phyloP scores from a whole-genome alignment of 2,329 filamentous ascomycete genomes.

The Metarhizium sp. region DNA sequence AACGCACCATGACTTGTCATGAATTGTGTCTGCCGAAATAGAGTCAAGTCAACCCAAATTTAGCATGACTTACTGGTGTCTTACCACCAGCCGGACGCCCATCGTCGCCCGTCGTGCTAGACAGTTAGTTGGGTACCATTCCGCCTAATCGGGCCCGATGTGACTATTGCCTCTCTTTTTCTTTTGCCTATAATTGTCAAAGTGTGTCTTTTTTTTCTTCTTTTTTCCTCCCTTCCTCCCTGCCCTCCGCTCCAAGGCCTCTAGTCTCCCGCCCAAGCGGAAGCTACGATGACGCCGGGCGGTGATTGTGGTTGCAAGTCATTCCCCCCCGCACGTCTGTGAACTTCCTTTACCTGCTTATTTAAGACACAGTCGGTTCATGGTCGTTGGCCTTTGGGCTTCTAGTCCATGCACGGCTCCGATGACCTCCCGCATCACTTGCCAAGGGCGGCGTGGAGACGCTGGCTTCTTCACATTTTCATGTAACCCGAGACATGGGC shows the following conservation, averaged over 20 bases:
- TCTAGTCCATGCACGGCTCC: background rate
- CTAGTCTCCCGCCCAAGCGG: too few relatives aligned
- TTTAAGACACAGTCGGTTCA: background rate
- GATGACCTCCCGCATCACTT: background rate
- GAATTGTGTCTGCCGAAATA: background rate
- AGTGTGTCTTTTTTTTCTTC: too few relatives aligned
- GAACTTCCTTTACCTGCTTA: background rate
- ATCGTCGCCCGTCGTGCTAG: background rate
- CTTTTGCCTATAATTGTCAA: background rate
- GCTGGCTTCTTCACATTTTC: background rate
- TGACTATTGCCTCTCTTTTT: background rate
- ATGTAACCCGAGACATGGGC: background rate
- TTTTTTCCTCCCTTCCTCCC: too few relatives aligned
- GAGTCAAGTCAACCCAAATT: background rate
- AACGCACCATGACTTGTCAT: background rate
- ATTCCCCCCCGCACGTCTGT: background rate
- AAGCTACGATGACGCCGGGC: too few relatives aligned
- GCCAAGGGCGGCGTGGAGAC: background rate
- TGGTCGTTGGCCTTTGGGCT: background rate
- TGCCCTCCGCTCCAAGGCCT: too few relatives aligned
- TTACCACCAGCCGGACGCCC: background rate
- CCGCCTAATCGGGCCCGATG: background rate
- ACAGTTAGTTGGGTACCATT: background rate
- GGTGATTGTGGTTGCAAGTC: too few relatives aligned
- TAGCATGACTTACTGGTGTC: background rate